Percentiles rank a stretch among this genome's conserved stretches.
phyloP scores from a whole-genome alignment of 495 filamentous ascomycete genomes.

The Aspergillus hancockii region DNA sequence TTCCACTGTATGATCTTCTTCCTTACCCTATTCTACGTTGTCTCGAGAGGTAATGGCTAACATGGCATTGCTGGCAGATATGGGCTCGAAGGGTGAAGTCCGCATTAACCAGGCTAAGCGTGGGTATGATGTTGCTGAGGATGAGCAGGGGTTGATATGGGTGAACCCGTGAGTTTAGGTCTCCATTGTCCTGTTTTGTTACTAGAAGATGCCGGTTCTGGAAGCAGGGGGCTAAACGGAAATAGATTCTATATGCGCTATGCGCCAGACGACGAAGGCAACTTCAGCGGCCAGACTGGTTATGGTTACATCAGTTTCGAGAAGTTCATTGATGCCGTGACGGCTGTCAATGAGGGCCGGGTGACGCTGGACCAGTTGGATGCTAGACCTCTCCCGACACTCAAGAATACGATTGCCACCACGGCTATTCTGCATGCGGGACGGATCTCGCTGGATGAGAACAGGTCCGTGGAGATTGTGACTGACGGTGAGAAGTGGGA shows the following conservation, averaged over 20 bases:
- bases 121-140: conserved; percentile 90
- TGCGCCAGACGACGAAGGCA: conserved; percentile 91
- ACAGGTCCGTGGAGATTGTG: conserved; percentile 71
- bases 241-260: conserved; percentile 92
- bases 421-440: conserved; percentile 90
- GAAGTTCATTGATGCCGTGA: conserved; percentile 91
- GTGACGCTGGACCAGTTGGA: conserved; percentile 76
- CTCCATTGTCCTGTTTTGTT: conserved; percentile 11
- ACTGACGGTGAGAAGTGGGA: conserved; percentile 64
- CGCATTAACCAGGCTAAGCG: conserved; percentile 91
- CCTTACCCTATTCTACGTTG: not conserved
- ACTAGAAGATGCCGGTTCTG: too few relatives aligned
- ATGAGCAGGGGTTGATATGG: conserved; percentile 71
- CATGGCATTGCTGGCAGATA: conserved; percentile 47
- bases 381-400: conserved; percentile 74
- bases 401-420: conserved; percentile 87
- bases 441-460: conserved; percentile 77
- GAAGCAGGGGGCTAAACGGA: not conserved
- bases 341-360: conserved; percentile 69
- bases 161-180: conserved; percentile 64
- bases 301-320: conserved; percentile 95
- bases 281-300: conserved; percentile 86
- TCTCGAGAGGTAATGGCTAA: conserved; percentile 9
- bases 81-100: conserved; percentile 81
- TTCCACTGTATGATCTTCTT: conserved; percentile 66